Base-by-base conservation (phyloP, 768 basidiomycete genomes). In the Podaxis sp. region DNA sequence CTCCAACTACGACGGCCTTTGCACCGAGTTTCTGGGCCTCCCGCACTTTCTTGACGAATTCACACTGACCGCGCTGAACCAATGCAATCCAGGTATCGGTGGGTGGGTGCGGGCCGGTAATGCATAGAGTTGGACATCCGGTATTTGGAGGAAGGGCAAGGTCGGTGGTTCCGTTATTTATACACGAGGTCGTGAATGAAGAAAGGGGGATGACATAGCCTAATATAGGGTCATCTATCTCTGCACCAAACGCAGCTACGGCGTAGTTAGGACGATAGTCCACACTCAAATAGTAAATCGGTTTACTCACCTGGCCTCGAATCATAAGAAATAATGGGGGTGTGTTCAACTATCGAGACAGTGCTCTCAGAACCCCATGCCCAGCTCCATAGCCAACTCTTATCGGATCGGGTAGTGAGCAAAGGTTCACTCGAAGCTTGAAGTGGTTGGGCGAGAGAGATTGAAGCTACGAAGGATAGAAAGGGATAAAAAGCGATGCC, bases 1-100 rank as follows among this genome's bases (percentile, higher is more conserved):
- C 96, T 40, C 96, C 96, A 7, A 99, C 93, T n/a, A 99, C 87
- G 51, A 97, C 88, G 3, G 89, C 96, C 68, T 80, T 85, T 4
- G 96, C 95, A 10, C 95, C 95, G 22, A 93, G 77, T 49, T 80
- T 72, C 70, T 87, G 83, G 6, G 88, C 90, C 67, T 87, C 85
- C 53, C 89, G 77, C 40, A 87, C 93, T 79, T 99, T 99, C 69
- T 87, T 89, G 11, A 92, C 89, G 71, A 99, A 99, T 63, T 94
- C 87, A 73, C 96, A 99, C 57, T 86, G 77, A 1, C 96, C 96
- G 44, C 96, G 80, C 73, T 96, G 90, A 0, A 97, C 88, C 55
- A 98, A 82, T 0, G 94, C 96, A 72, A 98, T 92, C 90, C 93
- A 96, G 10, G 87, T 79, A 61, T 93, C 92, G 12, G 82, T 78